Percentiles rank a stretch among this genome's conserved stretches.
Conservation (phyloP, 2,329 filamentous ascomycete genomes). For the Diaporthe destruens region DNA sequence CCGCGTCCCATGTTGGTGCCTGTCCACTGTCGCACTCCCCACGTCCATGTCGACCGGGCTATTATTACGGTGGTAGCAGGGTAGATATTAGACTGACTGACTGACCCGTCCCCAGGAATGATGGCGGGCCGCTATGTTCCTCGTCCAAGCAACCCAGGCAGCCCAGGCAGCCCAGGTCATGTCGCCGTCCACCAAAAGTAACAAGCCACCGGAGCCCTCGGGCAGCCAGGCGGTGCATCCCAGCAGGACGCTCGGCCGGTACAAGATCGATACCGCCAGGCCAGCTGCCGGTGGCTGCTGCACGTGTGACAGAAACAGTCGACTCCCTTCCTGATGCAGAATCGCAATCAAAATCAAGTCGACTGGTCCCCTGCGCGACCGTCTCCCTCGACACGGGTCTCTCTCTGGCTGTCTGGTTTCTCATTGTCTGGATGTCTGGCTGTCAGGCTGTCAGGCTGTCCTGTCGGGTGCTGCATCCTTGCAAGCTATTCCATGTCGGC, state of each 20-base stretch:
- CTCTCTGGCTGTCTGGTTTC: neutral
- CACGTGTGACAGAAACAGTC: slow-evolving; percentile 26
- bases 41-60: slow-evolving; percentile 9
- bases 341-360: slow-evolving; percentile 4
- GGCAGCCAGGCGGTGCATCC: neutral
- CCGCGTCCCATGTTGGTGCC: slow-evolving; percentile 29
- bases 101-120: slow-evolving; percentile 18
- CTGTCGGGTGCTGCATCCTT: neutral
- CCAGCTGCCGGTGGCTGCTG: slow-evolving; percentile 15
- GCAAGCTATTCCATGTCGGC: neutral
- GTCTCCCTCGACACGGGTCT: slow-evolving; percentile 13
- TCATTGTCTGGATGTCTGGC: too few species aligned
- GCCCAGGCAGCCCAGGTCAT: neutral
- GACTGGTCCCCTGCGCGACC: neutral
- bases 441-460: too few species aligned
- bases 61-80: too few species aligned
- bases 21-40: slow-evolving; percentile 22
- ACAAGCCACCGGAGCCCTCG: slow-evolving; percentile 20
- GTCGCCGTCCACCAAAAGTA: neutral
- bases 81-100: neutral
- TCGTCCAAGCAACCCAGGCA: too few species aligned
- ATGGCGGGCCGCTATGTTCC: slow-evolving; percentile 23
- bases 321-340: slow-evolving; percentile 31
- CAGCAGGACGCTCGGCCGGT: slow-evolving; percentile 20
- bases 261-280: slow-evolving; percentile 17